Conservation (phyloP, 768 basidiomycete genomes). For the Pleurotus pulmonarius region DNA sequence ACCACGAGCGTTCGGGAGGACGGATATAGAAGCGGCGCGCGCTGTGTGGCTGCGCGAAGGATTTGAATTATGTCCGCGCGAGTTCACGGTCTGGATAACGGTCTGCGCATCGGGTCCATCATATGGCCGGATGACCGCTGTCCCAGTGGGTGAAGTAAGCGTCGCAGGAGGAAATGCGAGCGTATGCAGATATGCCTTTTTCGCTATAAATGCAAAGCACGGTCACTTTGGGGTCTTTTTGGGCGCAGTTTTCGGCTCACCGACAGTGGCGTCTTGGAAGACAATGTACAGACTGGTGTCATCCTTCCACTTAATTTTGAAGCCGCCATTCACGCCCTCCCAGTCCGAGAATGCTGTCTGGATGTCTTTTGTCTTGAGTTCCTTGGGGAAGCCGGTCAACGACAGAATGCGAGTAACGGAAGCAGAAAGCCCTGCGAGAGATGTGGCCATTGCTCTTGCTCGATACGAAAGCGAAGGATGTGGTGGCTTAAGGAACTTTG, state of each 20-base stretch:
- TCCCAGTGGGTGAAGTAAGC: constrained; percentile 50
- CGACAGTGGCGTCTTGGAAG: constrained; percentile 84
- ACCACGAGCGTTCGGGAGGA: constrained; percentile 50
- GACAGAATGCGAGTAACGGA: constrained; percentile 94
- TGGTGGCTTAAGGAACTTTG: neutral
- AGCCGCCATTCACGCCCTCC: constrained; percentile 83
- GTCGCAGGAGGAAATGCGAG: constrained; percentile 78
- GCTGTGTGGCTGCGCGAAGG: constrained; percentile 69
- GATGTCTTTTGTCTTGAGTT: constrained; percentile 97
- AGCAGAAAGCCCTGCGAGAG: constrained; percentile 82
- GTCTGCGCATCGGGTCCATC: constrained; percentile 89
- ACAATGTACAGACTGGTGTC: constrained; percentile 95
- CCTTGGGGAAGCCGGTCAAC: constrained; percentile 88
- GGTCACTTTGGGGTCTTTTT: no score
- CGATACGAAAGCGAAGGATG: constrained; percentile 17
- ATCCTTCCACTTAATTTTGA: constrained; percentile 99
- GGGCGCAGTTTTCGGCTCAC: constrained; percentile 48
- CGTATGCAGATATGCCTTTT: constrained; percentile 90
- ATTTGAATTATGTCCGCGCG: constrained; percentile 61
- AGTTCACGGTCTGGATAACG: constrained; percentile 81
- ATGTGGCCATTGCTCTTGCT: constrained; percentile 53
- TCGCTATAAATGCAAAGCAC: constrained; percentile 49
- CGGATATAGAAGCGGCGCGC: constrained; percentile 65
- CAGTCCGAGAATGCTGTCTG: constrained; percentile 88
- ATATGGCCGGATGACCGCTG: constrained; percentile 80